Evolutionary conservation across 805 yeast genomes (phyloP).

Genomic region (Kluyveromyces aestuarii): DNA sequence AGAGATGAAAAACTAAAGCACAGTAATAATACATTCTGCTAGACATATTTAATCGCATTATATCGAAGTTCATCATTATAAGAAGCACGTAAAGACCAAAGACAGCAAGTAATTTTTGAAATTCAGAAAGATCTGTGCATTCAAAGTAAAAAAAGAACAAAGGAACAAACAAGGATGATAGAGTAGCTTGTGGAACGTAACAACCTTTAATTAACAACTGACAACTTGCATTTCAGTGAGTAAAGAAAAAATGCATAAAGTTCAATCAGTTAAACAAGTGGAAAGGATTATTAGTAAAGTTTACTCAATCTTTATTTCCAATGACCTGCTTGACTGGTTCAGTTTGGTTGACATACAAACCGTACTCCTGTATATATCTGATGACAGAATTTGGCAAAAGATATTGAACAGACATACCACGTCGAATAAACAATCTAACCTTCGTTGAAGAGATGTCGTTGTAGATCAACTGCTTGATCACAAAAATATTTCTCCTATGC

Average conservation of each 20-base stretch:
- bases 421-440: slow-evolving; percentile 80
- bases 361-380: slow-evolving; percentile 88
- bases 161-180: background rate
- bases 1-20: background rate
- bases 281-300: background rate
- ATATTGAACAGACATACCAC: slow-evolving; percentile 96
- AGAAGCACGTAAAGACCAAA: background rate
- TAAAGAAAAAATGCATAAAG: background rate
- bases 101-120: background rate
- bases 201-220: too few species aligned
- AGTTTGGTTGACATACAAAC: slow-evolving; percentile 70
- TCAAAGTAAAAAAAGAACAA: too few species aligned
- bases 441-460: slow-evolving; percentile 95
- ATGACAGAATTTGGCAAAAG: slow-evolving; percentile 89
- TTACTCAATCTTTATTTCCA: slow-evolving; percentile 32
- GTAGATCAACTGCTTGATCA: slow-evolving; percentile 90
- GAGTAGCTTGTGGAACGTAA: background rate
- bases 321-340: slow-evolving; percentile 91
- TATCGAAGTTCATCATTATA: background rate
- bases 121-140: background rate
- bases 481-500: slow-evolving; percentile 86
- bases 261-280: background rate
- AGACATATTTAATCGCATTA: background rate
- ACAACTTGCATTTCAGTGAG: background rate
- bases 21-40: background rate